These are phyloP conservation scores for Protomyces pachydermus DNA, from an alignment of 1,139 yeast species.

Conservation along the genomic window DNA sequence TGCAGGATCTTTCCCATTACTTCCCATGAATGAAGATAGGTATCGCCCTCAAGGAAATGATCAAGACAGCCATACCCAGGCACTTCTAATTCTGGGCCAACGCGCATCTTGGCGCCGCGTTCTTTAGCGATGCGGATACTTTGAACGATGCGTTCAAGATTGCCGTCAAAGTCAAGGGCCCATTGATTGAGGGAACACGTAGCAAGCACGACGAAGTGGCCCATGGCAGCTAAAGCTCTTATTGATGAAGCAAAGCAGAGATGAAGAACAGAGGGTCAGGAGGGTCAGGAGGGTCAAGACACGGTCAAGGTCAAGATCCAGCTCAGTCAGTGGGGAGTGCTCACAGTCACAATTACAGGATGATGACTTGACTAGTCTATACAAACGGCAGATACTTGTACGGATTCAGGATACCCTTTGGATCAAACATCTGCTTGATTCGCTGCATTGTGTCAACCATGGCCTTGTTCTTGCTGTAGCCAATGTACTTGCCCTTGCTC, in stretches of 20 bases:
- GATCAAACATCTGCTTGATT: conserved; percentile 76
- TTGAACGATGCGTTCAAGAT: conserved; percentile 79
- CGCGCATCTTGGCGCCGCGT: conserved; percentile 73
- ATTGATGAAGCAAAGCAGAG: too few species aligned
- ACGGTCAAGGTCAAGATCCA: too few species aligned
- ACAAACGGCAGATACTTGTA: conserved; percentile 61
- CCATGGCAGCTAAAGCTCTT: not conserved
- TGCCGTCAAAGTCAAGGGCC: conserved; percentile 98
- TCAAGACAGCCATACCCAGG: conserved; percentile 86
- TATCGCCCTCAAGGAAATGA: conserved; percentile 86
- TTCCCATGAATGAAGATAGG: conserved; percentile 90
- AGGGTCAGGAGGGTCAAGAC: too few species aligned
- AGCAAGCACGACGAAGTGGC: conserved; percentile 20
- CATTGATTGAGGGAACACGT: conserved; percentile 69
- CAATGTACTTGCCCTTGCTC: conserved; percentile 84
- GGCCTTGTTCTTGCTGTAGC: conserved; percentile 67
- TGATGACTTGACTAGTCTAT: not conserved
- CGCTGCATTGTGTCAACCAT: conserved; percentile 71
- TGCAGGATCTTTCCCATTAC: conserved; percentile 72
- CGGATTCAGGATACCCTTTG: conserved; percentile 85
- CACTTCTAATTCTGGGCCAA: conserved; percentile 94
- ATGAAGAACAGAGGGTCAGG: not conserved
- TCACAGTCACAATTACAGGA: not conserved
- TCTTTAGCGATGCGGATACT: conserved; percentile 72
- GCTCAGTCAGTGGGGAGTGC: not conserved